phyloP scores from a whole-genome alignment of 2,329 filamentous ascomycete species.

The Calonectria henricotiae region DNA sequence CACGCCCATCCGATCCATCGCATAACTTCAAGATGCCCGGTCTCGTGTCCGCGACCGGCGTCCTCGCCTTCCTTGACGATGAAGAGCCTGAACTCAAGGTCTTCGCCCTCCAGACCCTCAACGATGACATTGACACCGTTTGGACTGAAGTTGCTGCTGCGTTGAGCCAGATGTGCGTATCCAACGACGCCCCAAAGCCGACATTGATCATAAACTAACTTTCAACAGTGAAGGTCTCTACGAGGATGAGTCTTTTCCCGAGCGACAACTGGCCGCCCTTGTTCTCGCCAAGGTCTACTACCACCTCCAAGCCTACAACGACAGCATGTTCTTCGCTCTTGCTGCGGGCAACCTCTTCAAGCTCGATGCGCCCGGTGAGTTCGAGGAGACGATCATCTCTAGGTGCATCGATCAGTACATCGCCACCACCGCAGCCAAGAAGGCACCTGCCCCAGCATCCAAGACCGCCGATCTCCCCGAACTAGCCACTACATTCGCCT shows the following conservation, averaged over 20 bases:
- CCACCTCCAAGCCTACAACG: slow-evolving; percentile 98
- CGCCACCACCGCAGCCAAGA: slow-evolving; percentile 74
- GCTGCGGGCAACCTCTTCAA: slow-evolving; percentile 96
- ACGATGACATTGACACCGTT: slow-evolving; percentile 95
- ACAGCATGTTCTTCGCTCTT: slow-evolving; percentile 98
- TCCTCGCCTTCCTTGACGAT: slow-evolving; percentile 95
- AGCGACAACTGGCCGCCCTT: slow-evolving; percentile 93
- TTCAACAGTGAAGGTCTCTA: slow-evolving; percentile 89
- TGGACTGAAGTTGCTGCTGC: slow-evolving; percentile 98
- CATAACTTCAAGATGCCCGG: slow-evolving; percentile 80
- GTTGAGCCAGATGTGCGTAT: slow-evolving; percentile 88
- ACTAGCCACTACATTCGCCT: slow-evolving; percentile 85
- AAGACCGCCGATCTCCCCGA: slow-evolving; percentile 73
- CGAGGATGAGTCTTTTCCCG: slow-evolving; percentile 94
- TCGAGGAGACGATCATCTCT: slow-evolving; percentile 98
- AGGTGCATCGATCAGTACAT: slow-evolving; percentile 99
- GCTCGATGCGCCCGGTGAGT: slow-evolving; percentile 91
- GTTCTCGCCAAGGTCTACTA: slow-evolving; percentile 99
- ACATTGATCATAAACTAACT: slow-evolving; percentile 37
- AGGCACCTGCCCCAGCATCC: slow-evolving; percentile 63
- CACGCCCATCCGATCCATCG: slow-evolving; percentile 44
- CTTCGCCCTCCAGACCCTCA: slow-evolving; percentile 94
- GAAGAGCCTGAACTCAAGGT: slow-evolving; percentile 95
- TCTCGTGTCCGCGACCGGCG: slow-evolving; percentile 92
- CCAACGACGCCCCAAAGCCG: slow-evolving; percentile 18